Evolutionary conservation across 2,329 filamentous ascomycete species (phyloP), one percentile per base, ranked within the genome.

Genomic region (Apiospora phragmitis): DNA sequence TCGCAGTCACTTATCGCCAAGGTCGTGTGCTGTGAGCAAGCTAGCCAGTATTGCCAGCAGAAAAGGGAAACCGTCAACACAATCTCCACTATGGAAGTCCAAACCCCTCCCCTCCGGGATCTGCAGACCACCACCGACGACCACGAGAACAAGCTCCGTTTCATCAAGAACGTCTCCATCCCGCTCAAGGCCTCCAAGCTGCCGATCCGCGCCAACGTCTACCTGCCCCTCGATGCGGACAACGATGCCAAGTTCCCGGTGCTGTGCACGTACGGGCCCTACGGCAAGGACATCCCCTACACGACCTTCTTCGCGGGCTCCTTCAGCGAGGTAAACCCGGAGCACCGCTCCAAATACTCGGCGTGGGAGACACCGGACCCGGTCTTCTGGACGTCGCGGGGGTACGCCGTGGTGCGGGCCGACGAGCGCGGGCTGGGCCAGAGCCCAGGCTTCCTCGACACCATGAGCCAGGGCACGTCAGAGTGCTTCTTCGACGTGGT

Each of bases 231-330:
- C 18, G 75, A 71, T 14, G 72, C 55, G 32, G 69, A 85, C 1
- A n/a, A n/a, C n/a, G n/a, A n/a, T n/a, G 78, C 69, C 12, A 77
- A 73, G 55, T 84, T 84, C 29, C 91, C 92, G 0, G 91, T 92
- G 0, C 78, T 93, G 11, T 88, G 92, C 2, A 93, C 91, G 0
- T 93, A 93, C 73, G 91, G 91, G 0, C 92, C 92, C 0, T 93
- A 93, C 73, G 91, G 92, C 65, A 93, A 94, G 74, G 91, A 93
- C 74, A 91, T 93, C 45, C 87, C 85, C 26, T 93, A 93, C 77
- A 84, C 38, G 18, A 83, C 79, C 67, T 86, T 85, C 73, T 79
- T 79, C 45, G 73, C 79, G 0, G 77, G 79, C 26, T 84, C 80
- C 11, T 87, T 84, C 69, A 74, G 76, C 55, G 84, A 90, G 71